These are phyloP conservation scores for Trichoderma sp. DNA, from an alignment of 2,329 filamentous ascomycete species.

Conservation along the genomic window DNA sequence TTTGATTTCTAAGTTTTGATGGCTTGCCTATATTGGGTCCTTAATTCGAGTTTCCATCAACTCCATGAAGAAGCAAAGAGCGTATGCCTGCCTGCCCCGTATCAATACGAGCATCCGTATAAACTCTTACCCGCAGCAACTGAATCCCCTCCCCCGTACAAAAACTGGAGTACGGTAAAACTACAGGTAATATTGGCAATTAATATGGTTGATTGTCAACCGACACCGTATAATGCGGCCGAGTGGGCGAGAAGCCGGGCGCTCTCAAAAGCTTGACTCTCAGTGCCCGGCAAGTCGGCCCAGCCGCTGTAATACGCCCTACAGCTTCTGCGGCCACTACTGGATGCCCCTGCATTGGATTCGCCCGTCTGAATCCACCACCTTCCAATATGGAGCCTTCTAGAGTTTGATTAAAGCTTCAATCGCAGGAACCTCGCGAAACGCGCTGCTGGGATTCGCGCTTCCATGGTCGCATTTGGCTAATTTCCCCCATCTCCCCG, in stretches of 20 bases:
- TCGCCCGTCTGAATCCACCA: not conserved
- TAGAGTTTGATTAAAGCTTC: not conserved
- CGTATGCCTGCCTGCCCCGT: no score
- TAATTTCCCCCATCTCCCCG: conserved; percentile 18
- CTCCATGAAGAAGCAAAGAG: not conserved
- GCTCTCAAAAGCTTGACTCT: conserved; percentile 3
- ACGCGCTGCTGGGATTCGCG: not conserved
- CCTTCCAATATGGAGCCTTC: not conserved
- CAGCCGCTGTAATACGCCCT: not conserved
- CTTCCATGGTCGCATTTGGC: conserved; percentile 17
- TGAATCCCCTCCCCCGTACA: not conserved
- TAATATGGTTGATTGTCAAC: not conserved
- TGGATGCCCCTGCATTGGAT: not conserved
- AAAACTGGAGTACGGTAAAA: not conserved
- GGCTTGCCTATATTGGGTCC: not conserved
- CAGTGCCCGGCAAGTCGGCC: conserved; percentile 11
- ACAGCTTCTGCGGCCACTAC: not conserved
- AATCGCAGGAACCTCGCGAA: not conserved
- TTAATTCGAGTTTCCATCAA: not conserved
- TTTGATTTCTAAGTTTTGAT: not conserved
- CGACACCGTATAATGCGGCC: not conserved
- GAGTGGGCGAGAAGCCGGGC: not conserved
- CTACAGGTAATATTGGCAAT: not conserved
- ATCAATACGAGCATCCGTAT: not conserved
- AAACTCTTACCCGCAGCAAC: not conserved